phyloP scores from a whole-genome alignment of 345 rosid species.

The Mercurialis annua region DNA sequence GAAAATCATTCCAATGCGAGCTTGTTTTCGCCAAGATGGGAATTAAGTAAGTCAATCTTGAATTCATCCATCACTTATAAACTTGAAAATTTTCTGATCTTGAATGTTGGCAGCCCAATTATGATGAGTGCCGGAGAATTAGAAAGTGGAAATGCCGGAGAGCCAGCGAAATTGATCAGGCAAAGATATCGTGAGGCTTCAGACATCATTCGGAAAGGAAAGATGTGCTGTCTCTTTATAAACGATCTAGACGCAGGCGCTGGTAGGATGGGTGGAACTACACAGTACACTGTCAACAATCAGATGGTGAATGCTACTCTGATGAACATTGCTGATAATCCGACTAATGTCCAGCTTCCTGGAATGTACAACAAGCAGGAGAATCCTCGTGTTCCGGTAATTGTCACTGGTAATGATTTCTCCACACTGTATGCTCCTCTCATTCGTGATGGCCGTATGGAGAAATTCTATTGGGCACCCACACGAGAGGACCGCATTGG shows the following conservation, averaged over 20 bases:
- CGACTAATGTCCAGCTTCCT: conserved; percentile 56
- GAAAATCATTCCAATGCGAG: conserved; percentile 60
- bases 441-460: conserved; percentile 60
- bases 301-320: conserved; percentile 67
- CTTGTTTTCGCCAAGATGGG: conserved; percentile 62
- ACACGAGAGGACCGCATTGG: conserved; percentile 54
- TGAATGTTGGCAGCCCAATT: conserved; percentile 36
- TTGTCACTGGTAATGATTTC: conserved; percentile 60
- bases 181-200: conserved; percentile 56
- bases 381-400: conserved; percentile 51
- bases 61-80: background rate
- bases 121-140: conserved; percentile 61
- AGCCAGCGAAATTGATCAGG: conserved; percentile 54
- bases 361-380: conserved; percentile 54
- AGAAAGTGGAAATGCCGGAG: conserved; percentile 59
- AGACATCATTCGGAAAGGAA: conserved; percentile 46
- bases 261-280: conserved; percentile 52
- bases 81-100: background rate
- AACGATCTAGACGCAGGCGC: conserved; percentile 59
- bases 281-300: conserved; percentile 53
- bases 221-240: conserved; percentile 54
- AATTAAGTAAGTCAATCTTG: conserved; percentile 32
- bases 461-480: conserved; percentile 64
- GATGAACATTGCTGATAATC: conserved; percentile 63
- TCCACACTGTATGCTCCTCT: conserved; percentile 56